Base-by-base conservation (phyloP, 768 basidiomycete genomes). In the Tylopilus cervinicoccineus region DNA sequence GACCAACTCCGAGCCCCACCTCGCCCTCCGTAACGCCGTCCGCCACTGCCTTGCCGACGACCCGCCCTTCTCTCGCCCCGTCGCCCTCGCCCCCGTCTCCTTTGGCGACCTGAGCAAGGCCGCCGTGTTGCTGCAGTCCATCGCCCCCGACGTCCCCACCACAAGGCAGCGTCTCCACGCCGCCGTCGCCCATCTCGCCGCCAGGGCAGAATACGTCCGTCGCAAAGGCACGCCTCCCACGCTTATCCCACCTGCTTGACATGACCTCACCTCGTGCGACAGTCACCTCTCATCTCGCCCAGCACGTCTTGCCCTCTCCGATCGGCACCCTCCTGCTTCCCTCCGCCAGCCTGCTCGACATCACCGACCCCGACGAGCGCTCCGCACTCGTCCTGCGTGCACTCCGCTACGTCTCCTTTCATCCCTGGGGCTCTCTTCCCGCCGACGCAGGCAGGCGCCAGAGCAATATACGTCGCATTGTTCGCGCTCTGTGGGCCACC, bases 11-110 rank as follows among this genome's bases (percentile, higher is more conserved):
- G 83, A 90, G 55, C 86, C 88, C 3, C 73, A 75, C 6, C 49
- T 87, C 34, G 90, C 90, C 0, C 64, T 81, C 29, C 76, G 90
- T 16, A 93, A 93, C 65, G 77, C 79, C 16, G 73, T 92, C 29
- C 80, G 89, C n/a, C 71, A 79, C 19, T 55, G 65, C 51, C 63
- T 79, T 22, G 28, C 24, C 9, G 20, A 43, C 34, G 47, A 47
- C 29, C 47, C 50, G 11, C 52, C 53, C 0, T 53, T 58, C 28
- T 59, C 63, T 39, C 37, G 22, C 24, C 33, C 16, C 19, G 36
- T 52, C 8, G 12, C 49, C 70, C 74, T 3, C 36, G 69, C 74
- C n/a, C 51, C 59, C 3, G 22, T 70, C 17, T 57, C 66, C 23
- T 45, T 78, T n/a, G 45, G 53, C 1, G 54, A 52, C 11, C 68